Conservation (phyloP, 805 yeast species). For the Candida khao-thaluensis region DNA sequence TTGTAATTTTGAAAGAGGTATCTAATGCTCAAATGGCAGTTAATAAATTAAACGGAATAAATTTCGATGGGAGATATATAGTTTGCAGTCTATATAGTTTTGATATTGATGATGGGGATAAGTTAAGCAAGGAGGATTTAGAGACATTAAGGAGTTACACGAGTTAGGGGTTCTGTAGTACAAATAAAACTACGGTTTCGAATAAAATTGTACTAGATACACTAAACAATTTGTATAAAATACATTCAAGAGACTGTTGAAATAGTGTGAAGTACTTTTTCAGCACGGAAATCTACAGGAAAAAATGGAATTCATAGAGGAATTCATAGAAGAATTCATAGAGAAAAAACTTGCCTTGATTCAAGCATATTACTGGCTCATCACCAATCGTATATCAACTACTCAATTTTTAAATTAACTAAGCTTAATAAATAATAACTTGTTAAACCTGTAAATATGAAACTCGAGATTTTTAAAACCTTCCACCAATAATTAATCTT, state of each 20-base stretch:
- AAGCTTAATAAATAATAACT: slow-evolving; percentile 47
- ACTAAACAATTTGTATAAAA: too few relatives aligned
- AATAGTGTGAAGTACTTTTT: too few relatives aligned
- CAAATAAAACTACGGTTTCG: too few relatives aligned
- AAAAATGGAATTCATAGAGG: too few relatives aligned
- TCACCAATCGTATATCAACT: not conserved
- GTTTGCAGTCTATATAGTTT: slow-evolving; percentile 50
- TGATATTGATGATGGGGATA: slow-evolving; percentile 25
- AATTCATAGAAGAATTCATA: too few relatives aligned
- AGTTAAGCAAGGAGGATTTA: slow-evolving; percentile 25
- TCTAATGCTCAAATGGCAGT: slow-evolving; percentile 50
- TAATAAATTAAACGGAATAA: slow-evolving; percentile 58
- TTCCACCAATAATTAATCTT: slow-evolving; percentile 53
- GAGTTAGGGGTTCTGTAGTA: too few relatives aligned
- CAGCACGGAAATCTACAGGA: too few relatives aligned
- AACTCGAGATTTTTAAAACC: slow-evolving; percentile 63
- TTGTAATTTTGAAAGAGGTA: slow-evolving; percentile 51
- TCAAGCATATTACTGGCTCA: too few relatives aligned
- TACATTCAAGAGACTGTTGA: too few relatives aligned
- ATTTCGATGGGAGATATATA: slow-evolving; percentile 56
- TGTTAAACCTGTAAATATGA: slow-evolving; percentile 58
- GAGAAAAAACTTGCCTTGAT: too few relatives aligned
- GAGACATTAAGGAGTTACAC: slow-evolving; percentile 20
- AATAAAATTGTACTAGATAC: too few relatives aligned
- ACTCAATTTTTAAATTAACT: slow-evolving; percentile 25